phyloP scores from a whole-genome alignment of 75 land plant species.

The Sequoiadendron giganteum region DNA sequence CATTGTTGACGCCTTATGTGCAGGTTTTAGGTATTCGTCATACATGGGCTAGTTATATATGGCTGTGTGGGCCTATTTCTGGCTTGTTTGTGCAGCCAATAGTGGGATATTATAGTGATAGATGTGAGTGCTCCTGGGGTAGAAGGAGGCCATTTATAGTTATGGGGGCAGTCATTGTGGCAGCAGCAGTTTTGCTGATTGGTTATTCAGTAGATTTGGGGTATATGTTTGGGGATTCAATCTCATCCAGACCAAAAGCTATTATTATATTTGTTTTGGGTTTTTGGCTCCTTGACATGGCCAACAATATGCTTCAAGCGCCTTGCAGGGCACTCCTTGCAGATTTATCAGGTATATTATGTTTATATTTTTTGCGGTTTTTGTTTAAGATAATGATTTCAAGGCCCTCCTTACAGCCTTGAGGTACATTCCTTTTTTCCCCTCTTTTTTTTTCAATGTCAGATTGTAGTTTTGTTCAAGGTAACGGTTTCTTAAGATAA shows the following conservation, averaged over 20 bases:
- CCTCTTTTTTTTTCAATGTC: neutral
- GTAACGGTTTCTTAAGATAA: neutral
- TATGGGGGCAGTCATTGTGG: constrained; percentile 51
- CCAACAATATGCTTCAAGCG: constrained; percentile 89
- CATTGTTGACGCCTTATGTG: constrained; percentile 91
- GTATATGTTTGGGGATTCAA: constrained; percentile 56
- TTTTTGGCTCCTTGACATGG: constrained; percentile 94
- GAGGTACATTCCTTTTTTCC: neutral
- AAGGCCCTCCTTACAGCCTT: neutral
- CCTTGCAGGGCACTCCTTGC: constrained; percentile 96
- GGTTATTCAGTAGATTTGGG: constrained; percentile 88
- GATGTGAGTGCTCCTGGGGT: constrained; percentile 64
- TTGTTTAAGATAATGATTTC: neutral
- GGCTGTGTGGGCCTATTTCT: constrained; percentile 97
- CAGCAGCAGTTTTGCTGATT: constrained; percentile 60
- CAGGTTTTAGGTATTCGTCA: constrained; percentile 96
- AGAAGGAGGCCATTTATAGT: constrained; percentile 83
- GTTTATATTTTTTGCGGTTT: neutral
- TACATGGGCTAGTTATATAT: constrained; percentile 84
- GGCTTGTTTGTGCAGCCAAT: constrained; percentile 92
- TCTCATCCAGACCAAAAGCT: constrained; percentile 47
- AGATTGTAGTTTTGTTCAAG: neutral
- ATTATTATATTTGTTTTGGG: constrained; percentile 71
- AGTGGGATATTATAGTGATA: constrained; percentile 78
- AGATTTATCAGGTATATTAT: constrained; percentile 77